phyloP scores from a whole-genome alignment of 176 grass and related monocot genomes.

The Aegilops sharonensis region DNA sequence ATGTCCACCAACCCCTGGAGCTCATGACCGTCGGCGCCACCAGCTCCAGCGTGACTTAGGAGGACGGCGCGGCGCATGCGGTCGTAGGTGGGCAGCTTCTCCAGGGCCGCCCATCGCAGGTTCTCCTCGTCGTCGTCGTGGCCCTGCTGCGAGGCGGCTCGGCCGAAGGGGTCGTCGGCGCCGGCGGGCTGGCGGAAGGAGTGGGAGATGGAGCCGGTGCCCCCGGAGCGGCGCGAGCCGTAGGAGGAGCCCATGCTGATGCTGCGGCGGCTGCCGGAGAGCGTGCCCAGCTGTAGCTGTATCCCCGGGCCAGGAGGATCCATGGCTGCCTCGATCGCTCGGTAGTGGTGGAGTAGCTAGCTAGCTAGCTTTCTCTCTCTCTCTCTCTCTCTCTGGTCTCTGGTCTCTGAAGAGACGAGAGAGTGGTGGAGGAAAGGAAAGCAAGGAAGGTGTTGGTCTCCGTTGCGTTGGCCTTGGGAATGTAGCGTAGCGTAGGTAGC shows the following conservation, averaged over 20 bases:
- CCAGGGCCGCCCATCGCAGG: constrained; percentile 76
- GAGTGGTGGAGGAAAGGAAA: no score
- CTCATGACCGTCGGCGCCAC: constrained; percentile 6
- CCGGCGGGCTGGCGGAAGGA: constrained; percentile 33
- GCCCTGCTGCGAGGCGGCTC: background rate
- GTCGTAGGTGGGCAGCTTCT: constrained; percentile 98
- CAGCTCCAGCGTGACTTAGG: constrained; percentile 2
- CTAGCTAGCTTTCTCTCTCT: no score
- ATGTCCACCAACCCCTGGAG: constrained; percentile 31
- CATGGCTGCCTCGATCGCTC: no score
- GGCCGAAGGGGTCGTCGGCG: constrained; percentile 51
- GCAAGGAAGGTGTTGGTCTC: no score
- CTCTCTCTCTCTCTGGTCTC: no score
- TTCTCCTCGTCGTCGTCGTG: constrained; percentile 79
- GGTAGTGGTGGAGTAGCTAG: no score
- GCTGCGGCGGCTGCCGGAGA: constrained; percentile 27
- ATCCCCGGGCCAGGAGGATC: no score
- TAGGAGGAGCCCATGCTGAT: constrained; percentile 6
- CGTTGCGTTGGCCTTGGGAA: no score
- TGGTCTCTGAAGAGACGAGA: no score
- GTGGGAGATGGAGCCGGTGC: constrained; percentile 26
- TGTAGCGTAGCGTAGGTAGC: no score
- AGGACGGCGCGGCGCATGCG: constrained; percentile 63
- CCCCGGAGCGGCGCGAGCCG: background rate
- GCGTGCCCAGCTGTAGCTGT: background rate